Percentiles rank a stretch among this genome's conserved stretches.
phyloP scores from a whole-genome alignment of 2,329 filamentous ascomycete genomes.

The Macrophomina pseudophaseolina region DNA sequence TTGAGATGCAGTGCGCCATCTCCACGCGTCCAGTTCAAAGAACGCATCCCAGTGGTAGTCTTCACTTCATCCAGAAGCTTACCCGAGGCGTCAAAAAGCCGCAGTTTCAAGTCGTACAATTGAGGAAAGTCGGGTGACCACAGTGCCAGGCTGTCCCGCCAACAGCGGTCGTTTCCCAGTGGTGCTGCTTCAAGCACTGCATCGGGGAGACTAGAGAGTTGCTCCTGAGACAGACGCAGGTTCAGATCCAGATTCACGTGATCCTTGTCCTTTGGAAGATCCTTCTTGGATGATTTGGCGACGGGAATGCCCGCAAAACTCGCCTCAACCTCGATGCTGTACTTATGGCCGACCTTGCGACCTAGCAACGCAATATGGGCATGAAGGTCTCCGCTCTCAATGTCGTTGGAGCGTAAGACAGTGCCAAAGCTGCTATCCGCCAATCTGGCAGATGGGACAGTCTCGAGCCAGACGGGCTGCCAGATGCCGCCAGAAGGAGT shows the following conservation, averaged over 20 bases:
- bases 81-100: constrained; percentile 51
- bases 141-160: constrained; percentile 63
- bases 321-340: constrained; percentile 60
- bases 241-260: constrained; percentile 54
- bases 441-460: constrained; percentile 58
- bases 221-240: constrained; percentile 54
- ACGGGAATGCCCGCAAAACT: constrained; percentile 57
- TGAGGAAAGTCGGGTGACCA: constrained; percentile 65
- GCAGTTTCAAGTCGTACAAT: constrained; percentile 62
- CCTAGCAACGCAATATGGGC: constrained; percentile 58
- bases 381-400: constrained; percentile 57
- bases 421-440: constrained; percentile 64
- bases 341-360: constrained; percentile 53
- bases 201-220: constrained; percentile 47
- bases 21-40: constrained; percentile 62
- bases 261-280: constrained; percentile 57
- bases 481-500: constrained; percentile 64
- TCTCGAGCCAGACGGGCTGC: constrained; percentile 64
- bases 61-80: constrained; percentile 60
- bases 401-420: constrained; percentile 60
- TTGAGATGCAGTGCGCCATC: constrained; percentile 66
- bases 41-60: constrained; percentile 67
- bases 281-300: constrained; percentile 49
- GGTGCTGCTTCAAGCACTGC: constrained; percentile 43
- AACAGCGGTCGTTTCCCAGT: constrained; percentile 47